Conservation (phyloP, 768 basidiomycete genomes). For the Boletus vinaceobasis region DNA sequence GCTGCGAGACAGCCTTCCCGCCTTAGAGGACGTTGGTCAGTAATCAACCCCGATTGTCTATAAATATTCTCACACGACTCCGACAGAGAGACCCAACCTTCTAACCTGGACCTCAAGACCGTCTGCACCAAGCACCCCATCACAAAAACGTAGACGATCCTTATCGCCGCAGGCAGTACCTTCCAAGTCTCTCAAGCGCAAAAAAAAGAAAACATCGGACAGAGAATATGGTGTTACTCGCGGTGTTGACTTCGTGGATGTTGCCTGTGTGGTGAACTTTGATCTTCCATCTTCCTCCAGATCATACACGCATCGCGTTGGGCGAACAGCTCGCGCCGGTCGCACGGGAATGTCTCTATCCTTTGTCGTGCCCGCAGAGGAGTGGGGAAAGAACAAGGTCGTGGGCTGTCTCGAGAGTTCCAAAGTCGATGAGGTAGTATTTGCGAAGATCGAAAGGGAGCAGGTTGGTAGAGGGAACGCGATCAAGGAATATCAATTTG, state of each 20-base stretch:
- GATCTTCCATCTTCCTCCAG: constrained; percentile 88
- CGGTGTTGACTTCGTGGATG: constrained; percentile 95
- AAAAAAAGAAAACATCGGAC: constrained; percentile 49
- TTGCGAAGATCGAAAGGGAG: constrained; percentile 72
- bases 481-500: constrained; percentile 88
- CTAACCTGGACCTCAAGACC: constrained; percentile 14
- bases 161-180: constrained; percentile 35
- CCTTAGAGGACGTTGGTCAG: constrained; percentile 31
- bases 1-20: not conserved
- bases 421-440: constrained; percentile 60
- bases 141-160: constrained; percentile 59
- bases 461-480: constrained; percentile 56
- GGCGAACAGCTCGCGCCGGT: constrained; percentile 94
- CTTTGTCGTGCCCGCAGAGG: constrained; percentile 68
- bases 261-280: constrained; percentile 97
- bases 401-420: constrained; percentile 69
- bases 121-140: constrained; percentile 11
- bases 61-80: constrained; percentile 27
- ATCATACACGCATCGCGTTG: constrained; percentile 93
- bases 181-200: constrained; percentile 49
- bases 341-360: constrained; percentile 89
- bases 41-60: not conserved
- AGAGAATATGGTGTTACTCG: constrained; percentile 92
- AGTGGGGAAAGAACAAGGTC: constrained; percentile 73
- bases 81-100: constrained; percentile 46